These are phyloP conservation scores for Leucocoprinus leucothites DNA, from an alignment of 768 basidiomycete genomes.

Conservation along the genomic window DNA sequence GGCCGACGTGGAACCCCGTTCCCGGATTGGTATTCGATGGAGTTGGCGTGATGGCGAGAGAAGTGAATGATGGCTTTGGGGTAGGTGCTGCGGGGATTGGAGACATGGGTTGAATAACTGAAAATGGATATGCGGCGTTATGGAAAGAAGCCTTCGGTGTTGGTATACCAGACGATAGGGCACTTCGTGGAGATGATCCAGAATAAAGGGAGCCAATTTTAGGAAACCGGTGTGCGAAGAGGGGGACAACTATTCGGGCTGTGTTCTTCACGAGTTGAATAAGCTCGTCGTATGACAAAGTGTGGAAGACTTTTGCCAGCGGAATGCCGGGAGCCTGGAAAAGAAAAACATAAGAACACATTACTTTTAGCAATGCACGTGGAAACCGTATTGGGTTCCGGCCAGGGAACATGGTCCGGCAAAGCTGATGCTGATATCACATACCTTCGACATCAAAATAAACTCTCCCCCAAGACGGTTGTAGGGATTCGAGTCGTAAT, in stretches of 20 bases:
- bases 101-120: slow-evolving; percentile 34
- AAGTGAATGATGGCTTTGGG: slow-evolving; percentile 22
- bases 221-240: slow-evolving; percentile 76
- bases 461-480: slow-evolving; percentile 85
- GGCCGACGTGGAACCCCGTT: slow-evolving; percentile 59
- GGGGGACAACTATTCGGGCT: slow-evolving; percentile 62
- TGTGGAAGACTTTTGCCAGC: slow-evolving; percentile 67
- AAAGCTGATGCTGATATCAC: slow-evolving; percentile 18
- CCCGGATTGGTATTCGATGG: slow-evolving; percentile 13
- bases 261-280: slow-evolving; percentile 65
- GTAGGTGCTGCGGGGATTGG: slow-evolving; percentile 20
- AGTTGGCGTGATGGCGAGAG: slow-evolving; percentile 20
- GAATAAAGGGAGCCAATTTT: slow-evolving; percentile 74
- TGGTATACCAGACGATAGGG: slow-evolving; percentile 31
- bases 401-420: slow-evolving; percentile 10
- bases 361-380: too few species aligned
- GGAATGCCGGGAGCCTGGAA: slow-evolving; percentile 71
- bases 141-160: slow-evolving; percentile 40
- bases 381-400: too few species aligned
- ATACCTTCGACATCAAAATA: slow-evolving; percentile 83
- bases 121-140: slow-evolving; percentile 44
- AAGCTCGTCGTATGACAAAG: slow-evolving; percentile 62
- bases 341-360: slow-evolving; percentile 8
- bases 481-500: slow-evolving; percentile 80
- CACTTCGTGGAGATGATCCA: slow-evolving; percentile 37